Evolutionary conservation across 495 filamentous ascomycete genomes (phyloP), one percentile per base, ranked within the genome.

Genomic region (Astrothelium macrocarpum): DNA sequence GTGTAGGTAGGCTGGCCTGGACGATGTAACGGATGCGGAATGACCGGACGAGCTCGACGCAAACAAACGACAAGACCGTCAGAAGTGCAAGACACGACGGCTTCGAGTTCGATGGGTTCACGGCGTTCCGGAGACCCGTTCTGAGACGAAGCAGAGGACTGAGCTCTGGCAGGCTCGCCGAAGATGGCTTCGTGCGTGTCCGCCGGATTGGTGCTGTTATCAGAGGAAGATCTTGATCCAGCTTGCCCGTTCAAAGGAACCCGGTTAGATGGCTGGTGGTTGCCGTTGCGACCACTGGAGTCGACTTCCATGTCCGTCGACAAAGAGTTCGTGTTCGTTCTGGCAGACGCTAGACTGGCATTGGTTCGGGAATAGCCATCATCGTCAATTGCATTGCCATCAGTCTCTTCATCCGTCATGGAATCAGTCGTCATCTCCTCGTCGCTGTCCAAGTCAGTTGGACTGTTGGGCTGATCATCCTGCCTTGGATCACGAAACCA

Each of bases 21-120:
- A 46, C 73, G 73, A 23, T 77, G 71, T 32, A 79, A 73, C 25
- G 78, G 78, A 32, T 78, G 76, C 18, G 88, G 87, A 45, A 90
- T 84, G 2, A 84, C 78, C 20, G 90, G 86, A 29, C 88, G 80
- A 31, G 90, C 90, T 59, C 82, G 84, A 45, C 90, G 87, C 12
- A 95, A 78, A 32, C 93, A 86, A 20, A 95, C 90, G 10, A 95
- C 90, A 14, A 95, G 77, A 12, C 90, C 90, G 72, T 95, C 91
- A 1, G 91, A 95, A 1, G 90, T 91, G 72, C 90, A 95, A 5
- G 90, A 95, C 42, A 95, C 85, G 23, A 95, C 90, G 14, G 90
- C 90, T 74, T 95, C 90, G 42, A 95, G 76, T 69, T 94, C 90
- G 61, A 88, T 77, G 7, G 65, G 70, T 11, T 65, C 65, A 32